Percentiles rank a stretch among this genome's conserved stretches.
Conservation (phyloP, 1,284 basidiomycete genomes). For the Ganoderma multipileum region DNA sequence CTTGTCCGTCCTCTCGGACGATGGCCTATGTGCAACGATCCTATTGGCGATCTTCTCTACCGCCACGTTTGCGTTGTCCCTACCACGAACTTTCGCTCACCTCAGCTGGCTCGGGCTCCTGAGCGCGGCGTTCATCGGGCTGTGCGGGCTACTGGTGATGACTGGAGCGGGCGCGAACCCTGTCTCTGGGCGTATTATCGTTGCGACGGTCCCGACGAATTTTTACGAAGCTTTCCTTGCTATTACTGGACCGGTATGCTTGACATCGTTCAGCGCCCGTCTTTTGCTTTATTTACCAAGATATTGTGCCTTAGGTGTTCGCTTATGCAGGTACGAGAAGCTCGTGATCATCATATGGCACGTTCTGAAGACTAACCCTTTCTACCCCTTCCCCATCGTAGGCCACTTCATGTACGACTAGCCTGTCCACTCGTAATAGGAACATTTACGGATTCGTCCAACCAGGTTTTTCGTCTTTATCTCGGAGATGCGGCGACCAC, state of each 20-base stretch:
- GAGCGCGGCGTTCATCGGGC: conserved; percentile 49
- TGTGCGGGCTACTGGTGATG: conserved; percentile 57
- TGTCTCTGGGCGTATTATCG: conserved; percentile 48
- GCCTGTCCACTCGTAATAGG: background rate
- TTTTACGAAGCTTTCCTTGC: conserved; percentile 61
- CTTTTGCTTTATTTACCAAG: background rate
- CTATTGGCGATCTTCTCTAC: conserved; percentile 54
- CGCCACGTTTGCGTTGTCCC: conserved; percentile 50
- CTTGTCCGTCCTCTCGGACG: conserved; percentile 53
- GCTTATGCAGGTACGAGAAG: conserved; percentile 54
- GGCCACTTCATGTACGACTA: conserved; percentile 60
- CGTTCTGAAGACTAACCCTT: background rate
- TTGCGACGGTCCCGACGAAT: conserved; percentile 47
- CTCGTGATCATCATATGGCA: background rate
- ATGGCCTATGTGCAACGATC: conserved; percentile 53
- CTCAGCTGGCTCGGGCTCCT: conserved; percentile 54
- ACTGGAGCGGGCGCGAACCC: conserved; percentile 58
- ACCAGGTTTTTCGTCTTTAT: conserved; percentile 62
- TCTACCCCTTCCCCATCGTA: conserved; percentile 21
- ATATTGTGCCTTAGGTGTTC: conserved; percentile 49
- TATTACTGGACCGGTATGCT: conserved; percentile 57
- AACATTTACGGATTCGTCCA: background rate
- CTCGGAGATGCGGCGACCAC: conserved; percentile 59
- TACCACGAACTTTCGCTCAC: conserved; percentile 56
- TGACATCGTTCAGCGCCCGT: background rate